Percentiles rank a stretch among this genome's conserved stretches.
phyloP scores from a whole-genome alignment of 306 rosid genomes.

The Inga leiocalycina region DNA sequence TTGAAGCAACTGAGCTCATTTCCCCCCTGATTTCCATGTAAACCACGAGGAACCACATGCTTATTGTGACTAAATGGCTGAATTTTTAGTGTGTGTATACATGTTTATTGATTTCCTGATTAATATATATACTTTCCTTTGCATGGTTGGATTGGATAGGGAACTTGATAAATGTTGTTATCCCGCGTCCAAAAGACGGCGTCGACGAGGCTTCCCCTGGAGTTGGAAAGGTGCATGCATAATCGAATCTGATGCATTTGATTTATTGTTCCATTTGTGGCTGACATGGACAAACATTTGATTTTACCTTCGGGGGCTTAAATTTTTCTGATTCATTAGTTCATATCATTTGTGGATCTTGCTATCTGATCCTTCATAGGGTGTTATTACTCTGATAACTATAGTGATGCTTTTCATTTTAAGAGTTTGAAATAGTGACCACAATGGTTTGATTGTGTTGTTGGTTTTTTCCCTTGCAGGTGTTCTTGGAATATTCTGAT shows the following conservation, averaged over 20 bases:
- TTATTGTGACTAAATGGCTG: neutral
- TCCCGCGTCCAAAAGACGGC: conserved; percentile 61
- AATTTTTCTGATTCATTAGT: neutral
- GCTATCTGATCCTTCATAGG: neutral
- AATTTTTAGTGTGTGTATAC: neutral
- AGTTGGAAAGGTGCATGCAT: conserved; percentile 66
- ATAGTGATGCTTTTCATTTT: neutral
- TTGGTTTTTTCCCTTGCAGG: conserved; percentile 51
- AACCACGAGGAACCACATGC: neutral
- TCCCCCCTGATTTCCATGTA: no score
- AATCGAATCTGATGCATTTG: conserved; percentile 28
- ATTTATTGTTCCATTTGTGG: neutral
- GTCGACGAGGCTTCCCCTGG: conserved; percentile 57
- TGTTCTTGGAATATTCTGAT: conserved; percentile 77
- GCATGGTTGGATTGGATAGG: conserved; percentile 48
- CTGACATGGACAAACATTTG: neutral
- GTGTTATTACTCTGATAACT: neutral
- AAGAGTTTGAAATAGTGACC: neutral
- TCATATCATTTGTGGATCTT: neutral
- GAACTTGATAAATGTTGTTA: conserved; percentile 64
- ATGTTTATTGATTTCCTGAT: conserved; percentile 16
- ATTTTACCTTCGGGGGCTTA: neutral
- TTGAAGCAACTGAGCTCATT: neutral
- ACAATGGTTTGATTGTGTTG: neutral
- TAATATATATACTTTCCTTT: conserved; percentile 18